Evolutionary conservation across 1,139 yeast genomes (phyloP), one percentile per base, ranked within the genome.

Genomic region (Blastobotrys elegans): DNA sequence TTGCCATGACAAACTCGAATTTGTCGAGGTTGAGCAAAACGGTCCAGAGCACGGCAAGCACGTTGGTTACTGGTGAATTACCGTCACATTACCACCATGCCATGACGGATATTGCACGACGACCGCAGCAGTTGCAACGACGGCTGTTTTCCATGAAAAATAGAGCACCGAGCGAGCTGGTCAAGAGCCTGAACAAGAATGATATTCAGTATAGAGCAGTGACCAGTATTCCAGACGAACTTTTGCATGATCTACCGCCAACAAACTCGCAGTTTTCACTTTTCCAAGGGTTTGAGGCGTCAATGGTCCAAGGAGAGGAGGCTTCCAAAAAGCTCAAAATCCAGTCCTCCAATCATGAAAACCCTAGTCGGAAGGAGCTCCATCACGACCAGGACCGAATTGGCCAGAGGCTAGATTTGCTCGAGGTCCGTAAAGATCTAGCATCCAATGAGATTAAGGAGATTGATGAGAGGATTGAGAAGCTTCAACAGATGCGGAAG

Each of bases 201-300:
- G 66, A 65, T 27, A 57, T 64, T 34, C 55, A 57, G 41, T 58
- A 57, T 49, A 55, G 61, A 29, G 68, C 67, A n/a, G 57, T 72
- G 40, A 70, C 76, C 29, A 67, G 72, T 46, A 69, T 82, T 20
- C 75, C 84, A 4, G 84, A 80, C 51, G 84, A 79, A 35, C 56
- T 81, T 52, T 67, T 82, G 41, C 61, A 66, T 13, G 77, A 79
- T 44, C 64, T 80, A 10, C 82, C 83, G 1, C 66, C 62, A 4
- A 57, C 54, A 37, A 58, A 58, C 26, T 54, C 60, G 32, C 50
- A 56, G 38, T 79, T 72, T 58, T 77, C 86, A 1, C 64, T 83
- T 17, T 80, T 76, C 56, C 87, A 83, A 60, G 89, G 88, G 0
- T 83, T 82, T 58, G 74, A 71, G 54, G 87, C 86, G 1, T 70